These are phyloP conservation scores for Effrenium voratum DNA, from an alignment of 73 alveolate species.

Conservation along the genomic window DNA sequence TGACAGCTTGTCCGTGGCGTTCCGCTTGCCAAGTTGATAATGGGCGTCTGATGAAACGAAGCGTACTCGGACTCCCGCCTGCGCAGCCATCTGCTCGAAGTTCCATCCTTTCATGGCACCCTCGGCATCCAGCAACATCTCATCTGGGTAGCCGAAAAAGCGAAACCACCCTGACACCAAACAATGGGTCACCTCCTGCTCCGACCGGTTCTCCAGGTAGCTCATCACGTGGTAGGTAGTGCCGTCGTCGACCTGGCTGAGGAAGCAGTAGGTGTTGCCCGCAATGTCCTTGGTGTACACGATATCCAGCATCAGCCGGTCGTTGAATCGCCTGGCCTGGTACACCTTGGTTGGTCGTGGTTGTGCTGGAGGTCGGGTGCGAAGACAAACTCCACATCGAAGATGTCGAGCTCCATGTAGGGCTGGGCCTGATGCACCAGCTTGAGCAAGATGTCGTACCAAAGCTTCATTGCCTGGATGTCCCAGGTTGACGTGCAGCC, in stretches of 20 bases:
- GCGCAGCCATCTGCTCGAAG: neutral
- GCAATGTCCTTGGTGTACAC: slow-evolving; percentile 3
- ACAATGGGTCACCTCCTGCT: neutral
- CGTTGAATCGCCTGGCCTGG: slow-evolving; percentile 14
- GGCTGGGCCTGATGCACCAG: neutral
- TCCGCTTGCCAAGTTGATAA: neutral
- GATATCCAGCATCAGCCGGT: neutral
- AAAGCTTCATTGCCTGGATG: neutral
- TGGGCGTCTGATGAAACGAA: slow-evolving; percentile 6
- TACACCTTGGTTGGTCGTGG: slow-evolving; percentile 35
- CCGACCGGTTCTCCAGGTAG: neutral
- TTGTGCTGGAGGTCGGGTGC: slow-evolving; percentile 18
- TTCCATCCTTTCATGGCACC: neutral
- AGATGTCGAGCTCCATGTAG: neutral
- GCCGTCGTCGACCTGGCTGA: neutral
- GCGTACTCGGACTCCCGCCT: neutral
- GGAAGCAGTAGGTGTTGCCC: neutral
- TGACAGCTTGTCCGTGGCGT: slow-evolving; percentile 16
- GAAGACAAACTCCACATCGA: neutral
- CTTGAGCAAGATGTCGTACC: neutral
- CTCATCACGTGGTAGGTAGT: slow-evolving; percentile 20
- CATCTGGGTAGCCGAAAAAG: neutral
- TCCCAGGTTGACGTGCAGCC: slow-evolving; percentile 19
- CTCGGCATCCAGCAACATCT: neutral
- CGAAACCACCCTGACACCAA: slow-evolving; percentile 9